These are phyloP conservation scores for Pichia thaimueangensis DNA, from an alignment of 805 yeast genomes.

Conservation along the genomic window DNA sequence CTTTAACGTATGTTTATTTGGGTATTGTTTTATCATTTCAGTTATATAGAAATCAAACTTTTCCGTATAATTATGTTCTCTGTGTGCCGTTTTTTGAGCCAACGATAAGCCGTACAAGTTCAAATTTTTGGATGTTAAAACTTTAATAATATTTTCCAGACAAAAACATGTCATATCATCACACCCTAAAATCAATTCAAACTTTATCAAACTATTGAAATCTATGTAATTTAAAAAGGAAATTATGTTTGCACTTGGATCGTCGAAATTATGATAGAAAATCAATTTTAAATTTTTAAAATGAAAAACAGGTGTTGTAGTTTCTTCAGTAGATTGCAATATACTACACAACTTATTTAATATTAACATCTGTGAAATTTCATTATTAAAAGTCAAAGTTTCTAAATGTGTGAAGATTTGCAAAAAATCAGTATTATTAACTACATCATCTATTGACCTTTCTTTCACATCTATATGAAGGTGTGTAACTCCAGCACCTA, in stretches of 20 bases:
- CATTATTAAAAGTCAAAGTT: constrained; percentile 22
- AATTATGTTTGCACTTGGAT: constrained; percentile 17
- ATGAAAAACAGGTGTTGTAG: constrained; percentile 8
- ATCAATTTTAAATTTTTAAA: constrained; percentile 34
- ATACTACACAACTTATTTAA: constrained; percentile 22
- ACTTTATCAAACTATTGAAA: constrained; percentile 26
- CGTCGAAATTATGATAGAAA: constrained; percentile 41
- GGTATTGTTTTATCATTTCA: constrained; percentile 34
- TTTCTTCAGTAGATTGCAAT: not conserved
- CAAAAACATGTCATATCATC: constrained; percentile 42
- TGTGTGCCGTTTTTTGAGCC: constrained; percentile 28
- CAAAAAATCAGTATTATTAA: constrained; percentile 17
- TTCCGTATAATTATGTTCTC: constrained; percentile 43
- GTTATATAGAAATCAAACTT: constrained; percentile 48
- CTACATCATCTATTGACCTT: not conserved
- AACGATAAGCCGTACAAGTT: constrained; percentile 33
- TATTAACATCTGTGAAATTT: constrained; percentile 28
- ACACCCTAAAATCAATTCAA: constrained; percentile 53
- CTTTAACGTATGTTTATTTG: constrained; percentile 29
- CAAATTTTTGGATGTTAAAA: constrained; percentile 19
- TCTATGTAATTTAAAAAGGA: constrained; percentile 28
- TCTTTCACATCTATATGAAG: not conserved
- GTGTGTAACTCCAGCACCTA: not conserved
- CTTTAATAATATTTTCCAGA: constrained; percentile 33
- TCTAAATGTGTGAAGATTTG: constrained; percentile 29